Evolutionary conservation across 345 rosid species (phyloP).

Genomic region (Hypericum androsaemum): DNA sequence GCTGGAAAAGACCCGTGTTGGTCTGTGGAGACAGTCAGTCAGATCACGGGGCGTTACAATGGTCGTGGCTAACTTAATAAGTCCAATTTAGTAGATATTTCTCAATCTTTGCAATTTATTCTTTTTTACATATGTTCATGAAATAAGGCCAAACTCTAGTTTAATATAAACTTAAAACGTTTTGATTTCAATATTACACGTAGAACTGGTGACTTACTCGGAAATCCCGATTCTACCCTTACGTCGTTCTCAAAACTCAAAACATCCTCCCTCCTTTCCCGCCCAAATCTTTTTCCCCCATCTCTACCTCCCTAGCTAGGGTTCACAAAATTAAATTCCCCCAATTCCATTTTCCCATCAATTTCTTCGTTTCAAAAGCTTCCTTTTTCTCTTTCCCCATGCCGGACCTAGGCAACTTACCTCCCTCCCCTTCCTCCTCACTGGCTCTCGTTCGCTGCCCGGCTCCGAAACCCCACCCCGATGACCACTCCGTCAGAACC

Average conservation of each 20-base stretch:
- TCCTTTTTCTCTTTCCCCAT: conserved; percentile 15
- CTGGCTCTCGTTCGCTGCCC: conserved; percentile 33
- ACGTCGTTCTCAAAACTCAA: neutral
- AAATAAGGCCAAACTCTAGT: no score
- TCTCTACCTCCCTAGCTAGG: neutral
- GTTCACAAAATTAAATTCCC: neutral
- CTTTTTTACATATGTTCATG: no score
- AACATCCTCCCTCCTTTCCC: conserved; percentile 7
- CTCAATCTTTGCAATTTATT: no score
- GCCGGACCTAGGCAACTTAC: conserved; percentile 51
- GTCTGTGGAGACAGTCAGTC: no score
- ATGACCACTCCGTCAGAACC: conserved; percentile 12
- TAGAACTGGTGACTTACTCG: no score
- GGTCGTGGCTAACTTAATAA: no score
- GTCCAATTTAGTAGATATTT: no score
- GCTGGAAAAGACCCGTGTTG: no score
- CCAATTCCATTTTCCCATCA: neutral
- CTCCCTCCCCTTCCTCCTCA: conserved; percentile 23
- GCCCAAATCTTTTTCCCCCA: conserved; percentile 6
- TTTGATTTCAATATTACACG: no score
- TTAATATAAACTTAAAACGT: no score
- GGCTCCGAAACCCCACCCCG: conserved; percentile 13
- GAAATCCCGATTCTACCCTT: no score
- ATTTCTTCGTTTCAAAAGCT: neutral
- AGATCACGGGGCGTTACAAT: no score